phyloP scores from a whole-genome alignment of 139 green algal species.

The Asterochloris sp. region DNA sequence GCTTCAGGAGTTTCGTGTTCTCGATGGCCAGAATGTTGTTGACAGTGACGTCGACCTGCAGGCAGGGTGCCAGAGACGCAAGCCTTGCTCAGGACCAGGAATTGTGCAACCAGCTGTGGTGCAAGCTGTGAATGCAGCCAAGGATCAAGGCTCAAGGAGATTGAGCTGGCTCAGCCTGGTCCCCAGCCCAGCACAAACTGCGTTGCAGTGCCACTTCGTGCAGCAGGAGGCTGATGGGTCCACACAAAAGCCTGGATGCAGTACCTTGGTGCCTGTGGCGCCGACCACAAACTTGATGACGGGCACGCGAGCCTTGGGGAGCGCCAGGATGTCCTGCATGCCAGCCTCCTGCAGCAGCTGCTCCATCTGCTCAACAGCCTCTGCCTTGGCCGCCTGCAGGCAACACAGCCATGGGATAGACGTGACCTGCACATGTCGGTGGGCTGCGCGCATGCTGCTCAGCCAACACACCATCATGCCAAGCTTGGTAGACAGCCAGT shows the following conservation, averaged over 20 bases:
- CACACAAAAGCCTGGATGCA: neutral
- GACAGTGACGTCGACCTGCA: slow-evolving; percentile 68
- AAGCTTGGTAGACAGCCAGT: too few species aligned
- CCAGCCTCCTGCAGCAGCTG: slow-evolving; percentile 46
- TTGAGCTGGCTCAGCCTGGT: too few species aligned
- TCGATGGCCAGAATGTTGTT: slow-evolving; percentile 88
- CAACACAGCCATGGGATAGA: neutral
- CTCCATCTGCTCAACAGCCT: slow-evolving; percentile 54
- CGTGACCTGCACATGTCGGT: too few species aligned
- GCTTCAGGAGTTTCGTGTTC: slow-evolving; percentile 82
- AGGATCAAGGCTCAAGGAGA: too few species aligned
- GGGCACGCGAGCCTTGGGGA: slow-evolving; percentile 77
- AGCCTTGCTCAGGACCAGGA: too few species aligned
- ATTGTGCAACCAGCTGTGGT: too few species aligned
- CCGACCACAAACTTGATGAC: slow-evolving; percentile 79
- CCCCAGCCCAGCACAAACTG: neutral
- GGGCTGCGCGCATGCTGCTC: too few species aligned
- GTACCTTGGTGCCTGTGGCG: slow-evolving; percentile 37
- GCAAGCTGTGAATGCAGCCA: too few species aligned
- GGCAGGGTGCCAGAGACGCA: too few species aligned
- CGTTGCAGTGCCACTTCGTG: neutral
- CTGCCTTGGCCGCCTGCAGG: slow-evolving; percentile 38
- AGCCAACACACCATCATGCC: too few species aligned
- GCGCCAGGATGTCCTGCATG: slow-evolving; percentile 56
- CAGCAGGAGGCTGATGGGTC: neutral